Evolutionary conservation across 176 grass and related monocot genomes (phyloP).

Genomic region (Aechmea fasciata): DNA sequence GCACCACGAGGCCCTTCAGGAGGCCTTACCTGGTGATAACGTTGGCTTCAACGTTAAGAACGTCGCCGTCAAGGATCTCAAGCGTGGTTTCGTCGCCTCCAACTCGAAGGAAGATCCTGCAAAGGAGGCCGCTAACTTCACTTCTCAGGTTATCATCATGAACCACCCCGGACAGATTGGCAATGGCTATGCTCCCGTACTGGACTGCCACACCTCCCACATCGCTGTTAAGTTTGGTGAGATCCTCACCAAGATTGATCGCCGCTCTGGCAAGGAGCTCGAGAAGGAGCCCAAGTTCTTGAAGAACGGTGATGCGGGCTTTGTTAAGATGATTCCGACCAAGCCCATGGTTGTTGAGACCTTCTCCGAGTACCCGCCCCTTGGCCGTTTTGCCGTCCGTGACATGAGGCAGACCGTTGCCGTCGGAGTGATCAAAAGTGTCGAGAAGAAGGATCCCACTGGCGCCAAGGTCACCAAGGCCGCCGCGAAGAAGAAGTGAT

Average conservation of each 20-base stretch:
- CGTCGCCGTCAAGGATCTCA: conserved; percentile 79
- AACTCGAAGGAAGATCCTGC: conserved; percentile 95
- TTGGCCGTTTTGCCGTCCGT: conserved; percentile 63
- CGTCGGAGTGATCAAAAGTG: conserved; percentile 74
- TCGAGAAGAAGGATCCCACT: conserved; percentile 71
- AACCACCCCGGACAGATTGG: conserved; percentile 92
- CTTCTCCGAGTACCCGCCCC: conserved; percentile 45
- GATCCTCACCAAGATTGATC: conserved; percentile 78
- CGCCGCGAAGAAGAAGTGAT: conserved; percentile 86
- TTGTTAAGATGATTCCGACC: conserved; percentile 92
- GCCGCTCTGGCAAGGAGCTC: conserved; percentile 83
- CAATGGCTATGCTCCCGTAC: conserved; percentile 74
- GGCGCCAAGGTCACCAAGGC: conserved; percentile 88
- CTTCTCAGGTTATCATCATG: conserved; percentile 93
- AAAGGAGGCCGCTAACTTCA: conserved; percentile 79
- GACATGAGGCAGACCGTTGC: conserved; percentile 82
- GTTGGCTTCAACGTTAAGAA: conserved; percentile 86
- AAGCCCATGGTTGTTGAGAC: conserved; percentile 91
- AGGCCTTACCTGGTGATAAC: conserved; percentile 72
- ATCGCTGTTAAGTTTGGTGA: conserved; percentile 88
- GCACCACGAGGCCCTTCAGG: conserved; percentile 78
- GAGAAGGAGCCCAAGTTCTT: conserved; percentile 93
- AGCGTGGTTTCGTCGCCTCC: conserved; percentile 70
- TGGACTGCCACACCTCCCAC: conserved; percentile 91
- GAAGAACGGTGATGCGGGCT: conserved; percentile 84